These are phyloP conservation scores for Dissoconium aciculare DNA, from an alignment of 2,329 filamentous ascomycete species.

Conservation along the genomic window DNA sequence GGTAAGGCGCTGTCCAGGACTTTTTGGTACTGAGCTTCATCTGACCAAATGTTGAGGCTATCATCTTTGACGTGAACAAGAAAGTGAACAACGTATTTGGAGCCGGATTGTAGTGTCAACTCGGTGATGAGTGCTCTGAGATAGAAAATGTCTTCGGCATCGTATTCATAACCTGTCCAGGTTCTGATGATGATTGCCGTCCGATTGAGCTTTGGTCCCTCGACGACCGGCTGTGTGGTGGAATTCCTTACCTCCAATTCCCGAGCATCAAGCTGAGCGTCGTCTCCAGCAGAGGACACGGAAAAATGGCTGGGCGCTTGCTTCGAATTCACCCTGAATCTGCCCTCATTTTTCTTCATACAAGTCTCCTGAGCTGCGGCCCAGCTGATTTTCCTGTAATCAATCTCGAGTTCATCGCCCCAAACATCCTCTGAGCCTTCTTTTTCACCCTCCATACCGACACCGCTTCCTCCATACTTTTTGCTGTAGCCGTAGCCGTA, in stretches of 20 bases:
- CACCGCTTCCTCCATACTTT: constrained; percentile 63
- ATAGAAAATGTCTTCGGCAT: constrained; percentile 65
- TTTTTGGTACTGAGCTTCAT: constrained; percentile 55
- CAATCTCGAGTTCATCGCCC: constrained; percentile 54
- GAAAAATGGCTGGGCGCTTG: constrained; percentile 20
- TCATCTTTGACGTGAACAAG: constrained; percentile 73
- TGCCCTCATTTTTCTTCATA: constrained; percentile 51
- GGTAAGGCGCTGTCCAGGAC: constrained; percentile 40
- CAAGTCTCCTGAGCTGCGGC: constrained; percentile 62
- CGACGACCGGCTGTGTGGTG: neutral
- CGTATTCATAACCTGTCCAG: constrained; percentile 68
- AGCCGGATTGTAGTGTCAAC: constrained; percentile 59
- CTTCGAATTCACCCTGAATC: constrained; percentile 40
- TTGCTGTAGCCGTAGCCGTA: constrained; percentile 81
- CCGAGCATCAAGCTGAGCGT: neutral
- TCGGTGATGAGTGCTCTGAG: constrained; percentile 70
- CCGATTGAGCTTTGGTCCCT: constrained; percentile 33
- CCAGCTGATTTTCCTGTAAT: constrained; percentile 68
- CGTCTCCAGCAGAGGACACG: neutral
- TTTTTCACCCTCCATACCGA: constrained; percentile 70
- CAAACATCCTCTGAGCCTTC: constrained; percentile 71
- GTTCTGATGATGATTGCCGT: constrained; percentile 70
- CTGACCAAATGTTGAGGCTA: constrained; percentile 65
- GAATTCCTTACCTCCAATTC: neutral
- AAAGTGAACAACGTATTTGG: constrained; percentile 71